These are phyloP conservation scores for Acacia melanoxylon DNA, from an alignment of 306 rosid genomes.

Conservation along the genomic window DNA sequence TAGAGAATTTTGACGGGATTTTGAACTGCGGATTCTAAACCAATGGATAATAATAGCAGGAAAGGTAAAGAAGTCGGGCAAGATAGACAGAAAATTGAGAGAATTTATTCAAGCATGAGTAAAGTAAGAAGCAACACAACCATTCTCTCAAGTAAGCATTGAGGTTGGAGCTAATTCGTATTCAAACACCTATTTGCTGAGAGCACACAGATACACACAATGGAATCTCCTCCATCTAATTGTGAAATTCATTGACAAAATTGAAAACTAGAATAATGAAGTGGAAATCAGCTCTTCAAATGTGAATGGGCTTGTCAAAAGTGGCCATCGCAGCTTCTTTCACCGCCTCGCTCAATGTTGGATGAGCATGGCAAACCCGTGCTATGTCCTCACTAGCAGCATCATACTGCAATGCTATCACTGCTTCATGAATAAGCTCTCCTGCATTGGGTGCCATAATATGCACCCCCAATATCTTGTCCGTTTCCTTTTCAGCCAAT, in stretches of 20 bases:
- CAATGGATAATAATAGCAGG: background rate
- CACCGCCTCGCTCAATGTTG: slow-evolving; percentile 97
- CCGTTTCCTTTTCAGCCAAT: slow-evolving; percentile 89
- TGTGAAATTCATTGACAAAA: slow-evolving; percentile 50
- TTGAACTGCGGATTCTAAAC: background rate
- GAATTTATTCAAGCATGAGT: slow-evolving; percentile 47
- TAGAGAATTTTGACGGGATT: background rate
- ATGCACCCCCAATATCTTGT: slow-evolving; percentile 97
- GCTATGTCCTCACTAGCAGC: slow-evolving; percentile 98
- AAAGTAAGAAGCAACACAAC: slow-evolving; percentile 34
- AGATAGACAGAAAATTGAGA: background rate
- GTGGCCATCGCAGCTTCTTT: slow-evolving; percentile 99
- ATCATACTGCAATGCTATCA: slow-evolving; percentile 80
- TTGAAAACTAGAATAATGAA: slow-evolving; percentile 40
- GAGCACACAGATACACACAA: slow-evolving; percentile 30
- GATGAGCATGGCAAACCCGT: slow-evolving; percentile 99
- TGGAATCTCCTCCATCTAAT: slow-evolving; percentile 49
- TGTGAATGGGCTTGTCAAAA: slow-evolving; percentile 97
- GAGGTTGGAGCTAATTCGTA: slow-evolving; percentile 41
- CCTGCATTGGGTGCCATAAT: slow-evolving; percentile 98
- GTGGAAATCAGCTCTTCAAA: slow-evolving; percentile 44
- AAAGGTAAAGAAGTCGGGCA: background rate
- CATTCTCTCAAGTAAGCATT: slow-evolving; percentile 41
- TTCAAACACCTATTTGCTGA: slow-evolving; percentile 46
- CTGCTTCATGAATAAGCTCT: slow-evolving; percentile 97